Evolutionary conservation across 2,329 filamentous ascomycete genomes (phyloP).

Genomic region (Pseudocercospora fuligena): DNA sequence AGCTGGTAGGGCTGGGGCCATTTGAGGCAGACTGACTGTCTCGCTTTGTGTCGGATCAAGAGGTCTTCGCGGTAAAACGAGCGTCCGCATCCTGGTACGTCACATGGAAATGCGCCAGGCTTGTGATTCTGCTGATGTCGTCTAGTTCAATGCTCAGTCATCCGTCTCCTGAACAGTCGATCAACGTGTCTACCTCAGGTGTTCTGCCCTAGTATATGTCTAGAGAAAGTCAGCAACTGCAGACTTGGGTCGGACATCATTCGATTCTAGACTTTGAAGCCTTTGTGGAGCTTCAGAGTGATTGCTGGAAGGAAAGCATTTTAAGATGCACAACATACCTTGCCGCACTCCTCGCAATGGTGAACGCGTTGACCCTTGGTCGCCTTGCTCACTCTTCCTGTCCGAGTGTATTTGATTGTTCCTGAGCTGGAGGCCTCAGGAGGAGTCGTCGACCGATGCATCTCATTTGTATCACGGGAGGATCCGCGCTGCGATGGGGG

Average conservation of each 20-base stretch:
- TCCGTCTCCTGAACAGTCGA: slow-evolving; percentile 1
- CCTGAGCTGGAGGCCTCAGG: slow-evolving; percentile 25
- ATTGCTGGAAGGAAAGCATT: neutral
- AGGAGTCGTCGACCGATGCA: slow-evolving; percentile 31
- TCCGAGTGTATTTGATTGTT: slow-evolving; percentile 49
- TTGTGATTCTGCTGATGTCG: slow-evolving; percentile 55
- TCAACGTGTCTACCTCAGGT: slow-evolving; percentile 45
- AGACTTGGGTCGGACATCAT: no score
- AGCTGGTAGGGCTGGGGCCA: neutral
- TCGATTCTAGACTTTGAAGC: no score
- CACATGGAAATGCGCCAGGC: slow-evolving; percentile 47
- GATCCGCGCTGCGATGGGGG: slow-evolving; percentile 21
- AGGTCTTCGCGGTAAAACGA: slow-evolving; percentile 53
- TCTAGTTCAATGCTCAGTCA: slow-evolving; percentile 34
- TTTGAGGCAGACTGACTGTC: slow-evolving; percentile 47
- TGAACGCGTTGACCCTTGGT: slow-evolving; percentile 54
- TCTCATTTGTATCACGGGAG: slow-evolving; percentile 29
- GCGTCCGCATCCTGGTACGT: slow-evolving; percentile 48
- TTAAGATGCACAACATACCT: slow-evolving; percentile 37
- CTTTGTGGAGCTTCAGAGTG: no score
- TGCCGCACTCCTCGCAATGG: slow-evolving; percentile 51
- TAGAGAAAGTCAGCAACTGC: slow-evolving; percentile 27
- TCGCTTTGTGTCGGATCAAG: slow-evolving; percentile 50
- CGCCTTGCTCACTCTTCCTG: slow-evolving; percentile 54
- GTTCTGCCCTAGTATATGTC: slow-evolving; percentile 55